Conservation (phyloP, 768 basidiomycete genomes). For the Pleurotus ostreatus region DNA sequence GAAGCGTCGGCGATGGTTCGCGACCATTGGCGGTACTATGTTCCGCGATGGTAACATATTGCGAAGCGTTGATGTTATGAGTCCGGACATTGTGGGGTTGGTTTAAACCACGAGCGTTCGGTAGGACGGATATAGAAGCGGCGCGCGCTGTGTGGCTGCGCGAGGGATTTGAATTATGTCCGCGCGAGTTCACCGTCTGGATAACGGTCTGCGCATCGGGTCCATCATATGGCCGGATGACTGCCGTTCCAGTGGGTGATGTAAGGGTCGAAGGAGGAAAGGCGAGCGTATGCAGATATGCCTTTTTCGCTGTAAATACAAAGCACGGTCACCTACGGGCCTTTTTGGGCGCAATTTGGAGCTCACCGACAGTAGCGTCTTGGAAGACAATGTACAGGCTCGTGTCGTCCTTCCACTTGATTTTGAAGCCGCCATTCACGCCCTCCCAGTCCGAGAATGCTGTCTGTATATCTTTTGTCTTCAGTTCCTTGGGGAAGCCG, state of each 20-base stretch:
- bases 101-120: slow-evolving; percentile 40
- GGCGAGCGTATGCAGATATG: slow-evolving; percentile 88
- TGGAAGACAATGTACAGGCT: slow-evolving; percentile 92
- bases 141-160: slow-evolving; percentile 72
- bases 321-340: too few relatives aligned
- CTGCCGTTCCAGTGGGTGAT: slow-evolving; percentile 46
- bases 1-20: slow-evolving; percentile 81
- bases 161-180: slow-evolving; percentile 56
- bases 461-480: slow-evolving; percentile 93
- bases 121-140: slow-evolving; percentile 61
- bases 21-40: slow-evolving; percentile 44
- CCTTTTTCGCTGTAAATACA: slow-evolving; percentile 72
- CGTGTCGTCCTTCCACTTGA: slow-evolving; percentile 98
- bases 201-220: slow-evolving; percentile 87
- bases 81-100: slow-evolving; percentile 34
- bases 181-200: slow-evolving; percentile 75
- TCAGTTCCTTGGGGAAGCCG: slow-evolving; percentile 94
- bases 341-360: not conserved
- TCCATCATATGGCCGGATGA: slow-evolving; percentile 90
- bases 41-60: slow-evolving; percentile 49
- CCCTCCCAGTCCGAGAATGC: slow-evolving; percentile 90
- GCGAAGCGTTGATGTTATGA: slow-evolving; percentile 16
- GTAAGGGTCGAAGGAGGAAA: slow-evolving; percentile 72
- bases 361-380: slow-evolving; percentile 86
- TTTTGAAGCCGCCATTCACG: slow-evolving; percentile 89